These are phyloP conservation scores for Wilcoxina mikolae DNA, from an alignment of 495 filamentous ascomycete genomes.

Conservation along the genomic window DNA sequence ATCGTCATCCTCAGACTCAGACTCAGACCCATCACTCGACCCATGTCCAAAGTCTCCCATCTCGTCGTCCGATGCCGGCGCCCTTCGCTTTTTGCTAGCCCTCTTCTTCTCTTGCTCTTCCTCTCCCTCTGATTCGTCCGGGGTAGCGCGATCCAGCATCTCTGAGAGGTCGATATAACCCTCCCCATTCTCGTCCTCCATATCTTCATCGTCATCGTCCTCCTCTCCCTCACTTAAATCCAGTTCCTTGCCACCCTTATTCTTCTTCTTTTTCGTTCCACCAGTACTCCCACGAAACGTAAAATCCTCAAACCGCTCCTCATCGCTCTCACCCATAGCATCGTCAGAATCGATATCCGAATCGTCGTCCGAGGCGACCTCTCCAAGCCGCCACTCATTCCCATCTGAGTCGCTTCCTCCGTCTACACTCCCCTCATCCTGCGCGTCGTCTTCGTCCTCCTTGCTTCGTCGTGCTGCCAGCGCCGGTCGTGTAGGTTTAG, in stretches of 20 bases:
- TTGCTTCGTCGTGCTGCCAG: slow-evolving; percentile 37
- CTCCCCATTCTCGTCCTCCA: slow-evolving; percentile 31
- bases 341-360: slow-evolving; percentile 84
- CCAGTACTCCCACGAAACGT: slow-evolving; percentile 50
- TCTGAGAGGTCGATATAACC: slow-evolving; percentile 18
- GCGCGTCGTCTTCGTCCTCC: slow-evolving; percentile 36
- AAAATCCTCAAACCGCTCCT: slow-evolving; percentile 65
- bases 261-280: slow-evolving; percentile 31
- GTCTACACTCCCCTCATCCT: slow-evolving; percentile 33
- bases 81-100: slow-evolving; percentile 30
- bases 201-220: slow-evolving; percentile 39
- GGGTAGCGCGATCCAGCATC: slow-evolving; percentile 25
- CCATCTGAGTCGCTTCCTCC: slow-evolving; percentile 72
- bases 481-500: slow-evolving; percentile 37
- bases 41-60: slow-evolving; percentile 13
- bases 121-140: slow-evolving; percentile 36
- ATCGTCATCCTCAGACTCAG: slow-evolving; percentile 28
- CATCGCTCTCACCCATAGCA: slow-evolving; percentile 78
- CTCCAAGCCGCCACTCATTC: slow-evolving; percentile 71
- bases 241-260: slow-evolving; percentile 28
- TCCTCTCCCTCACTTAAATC: slow-evolving; percentile 43
- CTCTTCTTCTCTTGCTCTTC: slow-evolving; percentile 36
- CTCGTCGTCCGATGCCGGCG: slow-evolving; percentile 32
- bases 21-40: slow-evolving; percentile 24
- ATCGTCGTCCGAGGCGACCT: slow-evolving; percentile 60